A percentile compares a stretch with the other conserved stretches of the same genome.
These are phyloP conservation scores for Kodamaea hsintzibuensis DNA, from an alignment of 805 yeast genomes.

Conservation along the genomic window DNA sequence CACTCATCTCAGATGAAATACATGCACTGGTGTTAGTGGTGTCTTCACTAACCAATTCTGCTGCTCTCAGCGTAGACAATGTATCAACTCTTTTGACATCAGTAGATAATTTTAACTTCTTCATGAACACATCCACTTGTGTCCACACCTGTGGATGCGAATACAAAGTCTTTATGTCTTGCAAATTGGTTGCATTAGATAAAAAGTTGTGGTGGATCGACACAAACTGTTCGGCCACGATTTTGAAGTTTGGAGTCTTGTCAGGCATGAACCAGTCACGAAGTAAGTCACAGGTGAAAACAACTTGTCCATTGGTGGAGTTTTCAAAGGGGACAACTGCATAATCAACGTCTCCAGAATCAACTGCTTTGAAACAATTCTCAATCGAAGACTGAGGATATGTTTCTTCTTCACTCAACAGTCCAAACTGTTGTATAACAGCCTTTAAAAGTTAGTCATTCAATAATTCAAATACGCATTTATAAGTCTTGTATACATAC, in stretches of 20 bases:
- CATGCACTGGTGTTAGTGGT: slow-evolving; percentile 54
- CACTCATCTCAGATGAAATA: slow-evolving; percentile 70
- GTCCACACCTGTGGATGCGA: slow-evolving; percentile 99
- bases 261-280: slow-evolving; percentile 59
- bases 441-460: slow-evolving; percentile 29
- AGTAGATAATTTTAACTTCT: slow-evolving; percentile 23
- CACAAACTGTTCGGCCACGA: slow-evolving; percentile 81
- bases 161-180: slow-evolving; percentile 57
- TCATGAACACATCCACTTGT: slow-evolving; percentile 66
- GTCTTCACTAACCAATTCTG: slow-evolving; percentile 53
- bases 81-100: slow-evolving; percentile 60
- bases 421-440: slow-evolving; percentile 52
- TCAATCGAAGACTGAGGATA: slow-evolving; percentile 45
- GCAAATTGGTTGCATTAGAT: slow-evolving; percentile 44
- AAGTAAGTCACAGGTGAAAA: slow-evolving; percentile 77
- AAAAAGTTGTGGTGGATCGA: slow-evolving; percentile 77
- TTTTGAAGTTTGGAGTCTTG: slow-evolving; percentile 37
- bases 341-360: slow-evolving; percentile 50
- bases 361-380: slow-evolving; percentile 63
- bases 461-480: neutral
- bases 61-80: slow-evolving; percentile 84
- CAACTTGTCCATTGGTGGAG: slow-evolving; percentile 93
- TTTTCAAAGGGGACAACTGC: slow-evolving; percentile 91
- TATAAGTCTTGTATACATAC: slow-evolving; percentile 33
- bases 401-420: slow-evolving; percentile 16